phyloP scores from a whole-genome alignment of 768 basidiomycete genomes.

The Amanita phalloides region DNA sequence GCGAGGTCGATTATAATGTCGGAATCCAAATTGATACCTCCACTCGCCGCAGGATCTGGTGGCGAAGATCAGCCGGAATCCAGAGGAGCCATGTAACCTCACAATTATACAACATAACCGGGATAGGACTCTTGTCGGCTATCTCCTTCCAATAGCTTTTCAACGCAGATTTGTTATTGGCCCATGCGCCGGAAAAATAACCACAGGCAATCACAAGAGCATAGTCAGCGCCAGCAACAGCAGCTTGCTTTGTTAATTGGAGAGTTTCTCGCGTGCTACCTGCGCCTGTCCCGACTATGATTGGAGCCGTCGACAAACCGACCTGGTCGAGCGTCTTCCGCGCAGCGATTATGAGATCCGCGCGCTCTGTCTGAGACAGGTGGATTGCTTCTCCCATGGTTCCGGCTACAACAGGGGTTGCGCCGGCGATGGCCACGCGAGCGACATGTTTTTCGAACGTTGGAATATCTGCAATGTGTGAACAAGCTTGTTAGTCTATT shows the following conservation, averaged over 20 bases:
- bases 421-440: slow-evolving; percentile 53
- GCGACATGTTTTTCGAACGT: slow-evolving; percentile 61
- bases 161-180: slow-evolving; percentile 50
- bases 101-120: slow-evolving; percentile 88
- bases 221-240: slow-evolving; percentile 77
- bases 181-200: slow-evolving; percentile 75
- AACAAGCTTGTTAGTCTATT: background rate
- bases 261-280: slow-evolving; percentile 80
- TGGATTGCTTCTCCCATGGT: slow-evolving; percentile 86
- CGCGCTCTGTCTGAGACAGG: slow-evolving; percentile 56
- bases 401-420: slow-evolving; percentile 64
- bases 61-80: slow-evolving; percentile 8
- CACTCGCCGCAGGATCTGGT: slow-evolving; percentile 75
- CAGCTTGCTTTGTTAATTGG: slow-evolving; percentile 64
- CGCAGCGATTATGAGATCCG: slow-evolving; percentile 50
- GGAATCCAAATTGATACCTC: slow-evolving; percentile 87
- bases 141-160: slow-evolving; percentile 76
- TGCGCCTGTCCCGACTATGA: slow-evolving; percentile 77
- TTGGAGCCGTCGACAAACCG: slow-evolving; percentile 46
- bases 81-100: slow-evolving; percentile 17
- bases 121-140: slow-evolving; percentile 70
- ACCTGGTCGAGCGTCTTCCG: slow-evolving; percentile 63
- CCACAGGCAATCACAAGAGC: slow-evolving; percentile 80
- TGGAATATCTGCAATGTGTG: slow-evolving; percentile 36
- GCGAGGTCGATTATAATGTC: slow-evolving; percentile 80